A percentile compares a stretch with the other conserved stretches of the same genome.
Evolutionary conservation across 1,139 yeast genomes (phyloP).

Genomic region (Debaryomyces sp.): DNA sequence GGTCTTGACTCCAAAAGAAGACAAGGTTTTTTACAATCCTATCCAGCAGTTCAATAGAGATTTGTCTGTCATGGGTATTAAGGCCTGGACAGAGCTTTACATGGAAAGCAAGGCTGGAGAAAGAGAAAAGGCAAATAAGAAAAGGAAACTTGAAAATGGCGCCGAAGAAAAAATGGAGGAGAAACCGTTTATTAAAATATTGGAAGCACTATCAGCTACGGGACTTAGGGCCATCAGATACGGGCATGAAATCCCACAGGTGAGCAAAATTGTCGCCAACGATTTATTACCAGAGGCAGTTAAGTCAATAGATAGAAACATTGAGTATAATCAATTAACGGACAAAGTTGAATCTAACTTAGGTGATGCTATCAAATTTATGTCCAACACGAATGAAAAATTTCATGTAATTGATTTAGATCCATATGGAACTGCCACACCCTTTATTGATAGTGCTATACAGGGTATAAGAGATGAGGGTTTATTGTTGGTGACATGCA

Average conservation of each 20-base stretch:
- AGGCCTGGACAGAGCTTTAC: slow-evolving; percentile 77
- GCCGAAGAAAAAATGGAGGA: slow-evolving; percentile 14
- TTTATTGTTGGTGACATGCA: slow-evolving; percentile 84
- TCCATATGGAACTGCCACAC: slow-evolving; percentile 97
- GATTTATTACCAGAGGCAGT: slow-evolving; percentile 89
- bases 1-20: slow-evolving; percentile 73
- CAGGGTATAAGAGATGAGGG: slow-evolving; percentile 85
- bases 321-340: slow-evolving; percentile 62
- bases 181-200: slow-evolving; percentile 54
- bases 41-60: slow-evolving; percentile 97
- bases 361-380: slow-evolving; percentile 86
- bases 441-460: slow-evolving; percentile 88
- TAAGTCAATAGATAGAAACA: slow-evolving; percentile 72
- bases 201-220: slow-evolving; percentile 93
- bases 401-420: slow-evolving; percentile 91
- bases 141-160: slow-evolving; percentile 22
- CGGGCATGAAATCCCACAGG: slow-evolving; percentile 83
- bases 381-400: slow-evolving; percentile 57
- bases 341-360: slow-evolving; percentile 61
- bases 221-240: slow-evolving; percentile 93
- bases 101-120: slow-evolving; percentile 21
- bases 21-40: slow-evolving; percentile 91
- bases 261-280: slow-evolving; percentile 77
- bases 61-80: slow-evolving; percentile 78
- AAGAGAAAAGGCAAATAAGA: slow-evolving; percentile 13